phyloP scores from a whole-genome alignment of 2,329 filamentous ascomycete genomes.

The Cadophora malorum region DNA sequence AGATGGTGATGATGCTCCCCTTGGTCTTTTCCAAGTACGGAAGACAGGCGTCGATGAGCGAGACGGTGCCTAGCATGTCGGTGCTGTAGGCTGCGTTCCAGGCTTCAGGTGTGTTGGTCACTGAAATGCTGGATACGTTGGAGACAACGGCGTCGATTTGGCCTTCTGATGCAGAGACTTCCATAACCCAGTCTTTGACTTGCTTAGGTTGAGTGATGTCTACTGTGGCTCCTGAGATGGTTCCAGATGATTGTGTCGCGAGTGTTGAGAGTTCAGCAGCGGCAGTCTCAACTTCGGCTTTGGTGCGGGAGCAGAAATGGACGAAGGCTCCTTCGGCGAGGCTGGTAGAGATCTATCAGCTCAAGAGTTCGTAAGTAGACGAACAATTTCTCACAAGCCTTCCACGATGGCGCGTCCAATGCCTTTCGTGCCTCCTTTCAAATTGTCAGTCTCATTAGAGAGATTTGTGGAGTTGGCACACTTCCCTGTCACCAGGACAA shows the following conservation, averaged over 20 bases:
- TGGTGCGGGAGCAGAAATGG: constrained; percentile 38
- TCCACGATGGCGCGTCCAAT: constrained; percentile 39
- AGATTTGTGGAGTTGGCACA: neutral
- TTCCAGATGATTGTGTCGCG: constrained; percentile 10
- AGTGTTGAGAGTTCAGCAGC: constrained; percentile 29
- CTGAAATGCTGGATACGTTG: constrained; percentile 43
- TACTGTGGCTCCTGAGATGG: constrained; percentile 32
- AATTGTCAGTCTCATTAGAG: neutral
- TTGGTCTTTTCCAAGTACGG: constrained; percentile 46
- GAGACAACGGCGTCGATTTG: constrained; percentile 36
- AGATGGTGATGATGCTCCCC: constrained; percentile 47
- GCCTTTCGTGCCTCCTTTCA: constrained; percentile 38
- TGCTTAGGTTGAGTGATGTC: constrained; percentile 31
- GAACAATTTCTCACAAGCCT: constrained; percentile 28
- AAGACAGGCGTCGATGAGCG: constrained; percentile 44
- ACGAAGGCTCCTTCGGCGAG: constrained; percentile 38
- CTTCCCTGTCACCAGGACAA: constrained; percentile 46
- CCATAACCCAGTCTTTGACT: constrained; percentile 33
- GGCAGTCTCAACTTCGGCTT: constrained; percentile 31
- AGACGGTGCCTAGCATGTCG: constrained; percentile 46
- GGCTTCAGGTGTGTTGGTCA: constrained; percentile 38
- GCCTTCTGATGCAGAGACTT: constrained; percentile 24
- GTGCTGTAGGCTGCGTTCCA: constrained; percentile 44
- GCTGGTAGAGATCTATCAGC: neutral
- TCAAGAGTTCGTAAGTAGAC: neutral